These are phyloP conservation scores for Sideroxylon spinosum DNA, from an alignment of 179 eudicot genomes.

Conservation along the genomic window DNA sequence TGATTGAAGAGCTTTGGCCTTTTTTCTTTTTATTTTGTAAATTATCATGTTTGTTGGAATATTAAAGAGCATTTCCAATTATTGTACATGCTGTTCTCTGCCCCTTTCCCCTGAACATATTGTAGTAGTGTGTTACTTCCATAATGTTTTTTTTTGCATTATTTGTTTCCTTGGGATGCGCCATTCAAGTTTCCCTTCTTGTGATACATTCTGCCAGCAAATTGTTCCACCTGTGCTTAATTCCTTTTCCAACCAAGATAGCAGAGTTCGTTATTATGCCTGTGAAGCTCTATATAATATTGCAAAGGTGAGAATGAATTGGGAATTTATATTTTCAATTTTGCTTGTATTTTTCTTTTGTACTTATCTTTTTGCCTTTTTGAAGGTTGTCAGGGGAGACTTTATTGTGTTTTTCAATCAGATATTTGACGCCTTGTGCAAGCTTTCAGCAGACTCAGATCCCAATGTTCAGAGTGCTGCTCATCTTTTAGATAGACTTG, in stretches of 20 bases:
- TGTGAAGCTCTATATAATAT: slow-evolving; percentile 97
- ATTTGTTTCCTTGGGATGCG: slow-evolving; percentile 5
- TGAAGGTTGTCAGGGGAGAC: slow-evolving; percentile 99
- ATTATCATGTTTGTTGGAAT: not conserved
- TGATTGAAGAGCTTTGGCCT: not conserved
- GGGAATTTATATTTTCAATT: slow-evolving; percentile 3
- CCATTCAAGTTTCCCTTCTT: not conserved
- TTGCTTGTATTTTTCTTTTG: slow-evolving; percentile 9
- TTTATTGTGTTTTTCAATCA: slow-evolving; percentile 89
- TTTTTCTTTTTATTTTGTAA: not conserved
- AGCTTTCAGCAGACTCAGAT: slow-evolving; percentile 97
- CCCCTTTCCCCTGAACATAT: no score
- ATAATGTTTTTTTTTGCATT: not conserved
- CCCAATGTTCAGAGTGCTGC: slow-evolving; percentile 99
- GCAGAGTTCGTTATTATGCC: slow-evolving; percentile 98
- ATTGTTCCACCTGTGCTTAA: slow-evolving; percentile 92
- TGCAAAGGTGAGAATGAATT: slow-evolving; percentile 69
- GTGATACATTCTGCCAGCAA: slow-evolving; percentile 47
- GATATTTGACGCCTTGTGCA: slow-evolving; percentile 94
- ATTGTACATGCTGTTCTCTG: not conserved
- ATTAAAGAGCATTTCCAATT: not conserved
- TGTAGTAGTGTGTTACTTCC: not conserved
- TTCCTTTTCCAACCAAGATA: slow-evolving; percentile 87
- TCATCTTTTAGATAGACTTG: slow-evolving; percentile 96
- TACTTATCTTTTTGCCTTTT: slow-evolving; percentile 23